phyloP scores from a whole-genome alignment of 768 basidiomycete genomes.

The Suillus subalutaceus region DNA sequence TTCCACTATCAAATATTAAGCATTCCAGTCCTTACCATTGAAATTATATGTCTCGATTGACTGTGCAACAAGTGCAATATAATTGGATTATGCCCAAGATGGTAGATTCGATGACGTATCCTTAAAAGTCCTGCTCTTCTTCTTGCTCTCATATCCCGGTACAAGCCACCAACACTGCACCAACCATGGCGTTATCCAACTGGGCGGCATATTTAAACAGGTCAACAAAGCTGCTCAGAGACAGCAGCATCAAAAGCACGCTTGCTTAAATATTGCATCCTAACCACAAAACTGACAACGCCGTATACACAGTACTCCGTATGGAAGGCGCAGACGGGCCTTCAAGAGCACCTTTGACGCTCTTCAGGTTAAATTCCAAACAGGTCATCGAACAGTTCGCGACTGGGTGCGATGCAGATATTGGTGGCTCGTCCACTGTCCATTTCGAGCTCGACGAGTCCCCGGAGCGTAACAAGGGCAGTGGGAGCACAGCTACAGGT shows the following conservation, averaged over 20 bases:
- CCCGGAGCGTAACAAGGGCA: slow-evolving; percentile 45
- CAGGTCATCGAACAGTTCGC: slow-evolving; percentile 67
- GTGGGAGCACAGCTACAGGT: slow-evolving; percentile 55
- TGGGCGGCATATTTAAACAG: slow-evolving; percentile 39
- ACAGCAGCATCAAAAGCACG: slow-evolving; percentile 46
- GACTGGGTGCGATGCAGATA: slow-evolving; percentile 85
- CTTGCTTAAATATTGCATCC: slow-evolving; percentile 20
- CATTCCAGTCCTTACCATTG: background rate
- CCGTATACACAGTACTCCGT: slow-evolving; percentile 52
- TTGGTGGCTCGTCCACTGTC: slow-evolving; percentile 83
- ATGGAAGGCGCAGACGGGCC: slow-evolving; percentile 80
- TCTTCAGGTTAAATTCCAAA: slow-evolving; percentile 65
- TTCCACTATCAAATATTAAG: background rate
- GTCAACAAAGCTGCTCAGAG: slow-evolving; percentile 40
- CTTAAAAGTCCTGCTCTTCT: background rate
- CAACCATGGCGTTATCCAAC: slow-evolving; percentile 28
- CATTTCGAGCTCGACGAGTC: slow-evolving; percentile 69
- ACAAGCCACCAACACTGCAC: background rate
- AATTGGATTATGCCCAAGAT: background rate
- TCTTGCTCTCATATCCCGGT: background rate
- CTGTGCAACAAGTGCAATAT: background rate
- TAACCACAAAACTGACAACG: slow-evolving; percentile 15
- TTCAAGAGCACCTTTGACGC: slow-evolving; percentile 58
- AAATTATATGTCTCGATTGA: background rate
- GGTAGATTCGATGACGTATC: background rate